Evolutionary conservation across 2,329 filamentous ascomycete species (phyloP), one percentile per base, ranked within the genome.

Genomic region (Xylaria sp.): DNA sequence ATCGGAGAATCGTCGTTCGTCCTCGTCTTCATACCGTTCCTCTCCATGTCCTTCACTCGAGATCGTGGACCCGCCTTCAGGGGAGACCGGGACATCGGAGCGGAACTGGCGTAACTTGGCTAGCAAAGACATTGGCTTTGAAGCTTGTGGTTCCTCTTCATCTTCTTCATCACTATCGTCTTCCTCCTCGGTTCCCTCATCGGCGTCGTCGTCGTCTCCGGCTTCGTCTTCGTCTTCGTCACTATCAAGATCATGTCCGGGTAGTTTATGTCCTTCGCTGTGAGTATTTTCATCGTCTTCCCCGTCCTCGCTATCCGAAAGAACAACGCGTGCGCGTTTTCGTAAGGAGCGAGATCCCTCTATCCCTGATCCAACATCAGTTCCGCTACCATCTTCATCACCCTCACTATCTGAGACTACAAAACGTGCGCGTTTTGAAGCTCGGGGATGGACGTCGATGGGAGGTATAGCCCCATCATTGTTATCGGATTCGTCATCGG

Each of bases 401-500:
- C 75, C 70, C 1, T 69, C 67, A 32, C 56, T 57, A 50, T 73
- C 68, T 2, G 67, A 70, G 10, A 69, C 39, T 32, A 63, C 43
- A 34, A 68, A 60, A 32, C 70, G 65, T 34, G 62, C 20, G 15
- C 69, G 69, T 60, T 71, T 73, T 12, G 60, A 63, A 46, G 15
- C 46, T 30, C 68, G 70, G 12, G 41, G 18, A 25, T n/a, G 15
- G 10, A 28, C 32, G 43, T 60, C 12, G 9, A 20, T 10, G n/a
- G 32, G n/a, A 36, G 58, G 13, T 30, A 20, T 43, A n/a, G 9
- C 52, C 15, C 60, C 52, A 7, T 62, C 36, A 12, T 52, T 36
- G n/a, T 23, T 45, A 18, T 58, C 60, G 10, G 55, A 65, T 41
- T 63, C 75, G 18, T 74, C 74, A 34, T 77, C 75, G 0, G 75